phyloP scores from a whole-genome alignment of 768 basidiomycete genomes.

The Leccinum uliginosum region DNA sequence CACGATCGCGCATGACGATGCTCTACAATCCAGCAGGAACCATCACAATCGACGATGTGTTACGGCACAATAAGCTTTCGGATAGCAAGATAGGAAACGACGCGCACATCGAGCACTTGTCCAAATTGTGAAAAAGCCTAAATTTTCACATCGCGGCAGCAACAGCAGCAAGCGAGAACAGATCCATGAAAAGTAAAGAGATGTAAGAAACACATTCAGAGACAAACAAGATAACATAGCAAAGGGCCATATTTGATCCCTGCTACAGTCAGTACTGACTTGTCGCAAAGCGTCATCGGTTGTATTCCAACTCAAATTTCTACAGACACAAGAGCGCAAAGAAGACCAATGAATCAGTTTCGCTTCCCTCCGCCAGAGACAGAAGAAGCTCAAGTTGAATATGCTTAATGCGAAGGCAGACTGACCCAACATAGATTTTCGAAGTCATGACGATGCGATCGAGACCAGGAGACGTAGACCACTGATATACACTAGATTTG shows the following conservation, averaged over 20 bases:
- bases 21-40: conserved; percentile 51
- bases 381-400: conserved; percentile 41
- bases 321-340: conserved; percentile 46
- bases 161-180: conserved; percentile 14
- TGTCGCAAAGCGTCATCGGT: conserved; percentile 86
- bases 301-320: conserved; percentile 95
- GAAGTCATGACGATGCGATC: conserved; percentile 55
- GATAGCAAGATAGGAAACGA: conserved; percentile 30
- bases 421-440: conserved; percentile 94
- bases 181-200: conserved; percentile 26
- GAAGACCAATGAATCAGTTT: conserved; percentile 52
- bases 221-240: conserved; percentile 46
- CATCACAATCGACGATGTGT: conserved; percentile 22
- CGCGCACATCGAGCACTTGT: conserved; percentile 87
- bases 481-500: conserved; percentile 44
- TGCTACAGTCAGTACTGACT: conserved; percentile 63
- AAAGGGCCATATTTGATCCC: conserved; percentile 21
- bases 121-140: conserved; percentile 85
- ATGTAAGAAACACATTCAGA: conserved; percentile 29
- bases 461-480: conserved; percentile 24
- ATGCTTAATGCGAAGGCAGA: conserved; percentile 54
- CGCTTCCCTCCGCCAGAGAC: conserved; percentile 40
- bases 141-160: conserved; percentile 20
- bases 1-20: conserved; percentile 98
- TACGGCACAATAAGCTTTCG: conserved; percentile 19